These are phyloP conservation scores for Fagopyrum tataricum DNA, from an alignment of 148 eudicot species.

Conservation along the genomic window DNA sequence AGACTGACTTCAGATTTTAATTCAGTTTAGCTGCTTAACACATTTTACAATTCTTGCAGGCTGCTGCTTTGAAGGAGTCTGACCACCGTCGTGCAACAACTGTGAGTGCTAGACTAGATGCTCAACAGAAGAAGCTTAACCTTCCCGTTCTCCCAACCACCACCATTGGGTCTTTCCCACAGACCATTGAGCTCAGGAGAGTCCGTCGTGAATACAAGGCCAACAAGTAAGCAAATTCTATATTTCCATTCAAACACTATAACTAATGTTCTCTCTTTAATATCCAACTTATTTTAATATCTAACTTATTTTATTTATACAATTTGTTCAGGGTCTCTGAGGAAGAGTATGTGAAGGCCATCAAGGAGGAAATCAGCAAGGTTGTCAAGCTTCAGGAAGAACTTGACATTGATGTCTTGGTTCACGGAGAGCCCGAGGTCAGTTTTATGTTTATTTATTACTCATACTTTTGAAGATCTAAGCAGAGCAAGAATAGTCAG, in stretches of 20 bases:
- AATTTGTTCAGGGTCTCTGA: constrained; percentile 48
- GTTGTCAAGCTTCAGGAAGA: constrained; percentile 78
- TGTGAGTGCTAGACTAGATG: constrained; percentile 54
- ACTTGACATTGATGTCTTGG: constrained; percentile 68
- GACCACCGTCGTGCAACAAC: constrained; percentile 56
- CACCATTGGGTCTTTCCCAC: constrained; percentile 76
- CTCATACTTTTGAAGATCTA: neutral
- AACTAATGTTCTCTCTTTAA: neutral
- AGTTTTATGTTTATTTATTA: neutral
- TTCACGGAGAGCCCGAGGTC: constrained; percentile 74
- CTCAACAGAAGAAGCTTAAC: constrained; percentile 65
- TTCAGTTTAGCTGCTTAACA: neutral
- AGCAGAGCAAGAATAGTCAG: neutral
- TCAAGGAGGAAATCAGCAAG: constrained; percentile 57
- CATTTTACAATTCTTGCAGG: constrained; percentile 23
- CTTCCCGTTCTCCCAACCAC: constrained; percentile 77
- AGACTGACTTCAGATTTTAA: neutral
- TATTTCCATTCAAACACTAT: neutral
- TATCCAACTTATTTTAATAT: neutral
- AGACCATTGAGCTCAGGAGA: constrained; percentile 64
- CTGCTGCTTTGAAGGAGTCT: constrained; percentile 47
- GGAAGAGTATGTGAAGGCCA: constrained; percentile 54
- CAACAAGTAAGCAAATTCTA: constrained; percentile 35
- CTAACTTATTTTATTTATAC: constrained; percentile 2
- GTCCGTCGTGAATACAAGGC: constrained; percentile 76